Evolutionary conservation across 2,329 filamentous ascomycete genomes (phyloP), one percentile per base, ranked within the genome.

Genomic region (Arthrinium phaeospermum): DNA sequence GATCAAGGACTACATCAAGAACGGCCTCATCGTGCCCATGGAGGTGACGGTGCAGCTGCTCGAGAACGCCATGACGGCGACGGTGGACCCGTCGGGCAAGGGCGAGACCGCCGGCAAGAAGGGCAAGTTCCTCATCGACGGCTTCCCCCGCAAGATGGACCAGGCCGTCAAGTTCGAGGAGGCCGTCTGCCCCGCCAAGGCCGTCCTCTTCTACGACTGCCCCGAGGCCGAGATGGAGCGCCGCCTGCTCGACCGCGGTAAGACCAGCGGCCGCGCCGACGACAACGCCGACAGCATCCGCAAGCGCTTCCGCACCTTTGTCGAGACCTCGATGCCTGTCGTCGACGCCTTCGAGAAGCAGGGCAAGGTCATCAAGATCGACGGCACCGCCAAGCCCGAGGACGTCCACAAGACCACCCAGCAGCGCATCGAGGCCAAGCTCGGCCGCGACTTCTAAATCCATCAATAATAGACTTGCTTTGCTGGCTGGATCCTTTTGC

Each of bases 21-120:
- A 99, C 81, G 96, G 96, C 73, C 91, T 91, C 78, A 99, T 99
- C 82, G 96, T 99, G 75, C 96, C 96, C n/a, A 97, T 98, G 94
- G 96, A 98, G 83, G 95, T 98, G 69, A 99, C 96, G 6, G 93
- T 99, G 73, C 92, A 95, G 79, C 86, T 99, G 47, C 89, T 99
- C 61, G 95, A 98, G 85, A 97, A 98, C 83, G 94, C 95, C 72
- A 98, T 99, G 94, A 88, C 87, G 72, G 90, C 89, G 12, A 87
- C 89, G 16, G 90, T 98, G 70, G 80, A 86, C 71, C 83, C 87
- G 72, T 83, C 85, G 10, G 37, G 70, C 13, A 72, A 70, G 34
- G 75, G 74, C 69, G 70, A 73, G 16, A 78, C 80, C 70, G 77
- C 75, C 70, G 79, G 73, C 70, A 81, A 80, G 75, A 92, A 91